Evolutionary conservation across 257 asterid genomes (phyloP), one percentile per base, ranked within the genome.

Genomic region (Sherardia arvensis): DNA sequence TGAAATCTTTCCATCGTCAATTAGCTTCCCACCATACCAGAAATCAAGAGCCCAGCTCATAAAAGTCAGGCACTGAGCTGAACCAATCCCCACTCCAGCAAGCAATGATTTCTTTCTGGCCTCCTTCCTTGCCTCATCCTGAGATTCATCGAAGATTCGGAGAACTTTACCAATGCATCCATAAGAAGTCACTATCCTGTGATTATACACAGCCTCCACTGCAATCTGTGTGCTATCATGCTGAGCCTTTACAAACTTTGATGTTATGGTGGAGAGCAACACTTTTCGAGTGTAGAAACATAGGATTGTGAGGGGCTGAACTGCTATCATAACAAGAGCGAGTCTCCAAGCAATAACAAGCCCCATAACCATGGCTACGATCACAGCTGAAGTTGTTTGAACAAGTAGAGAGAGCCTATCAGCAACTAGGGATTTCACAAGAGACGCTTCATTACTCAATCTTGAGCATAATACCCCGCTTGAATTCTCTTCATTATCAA

Each of bases 31-130:
- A 18, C 97, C 97, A 62, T 83, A 87, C 97, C 97, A 90, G 22
- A 90, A 87, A 38, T 90, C 97, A 47, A 90, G 74, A 14, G 97
- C 97, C 97, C 95, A 87, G 65, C 94, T 78, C 29, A 90, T 87
- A 66, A 87, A 87, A 5, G 88, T 85, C 21, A 90, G 71, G n/a
- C 97, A 94, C 21, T 90, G 97, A 53, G 97, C 97, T 25, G 94
- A 90, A n/a, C 95, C 97, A 12, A 90, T 90, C 7, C 95, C 97
- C 1, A 82, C 66, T 26, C 95, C 95, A 0, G 97, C 97, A 1
- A 89, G 78, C 83, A 85, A 85, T 8, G 97, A 76, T 61, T 89
- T 89, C 80, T 80, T 87, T 17, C 74, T 74, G 3, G 89, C 97
- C 78, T 85, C 91, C 69, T 70, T 87, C 67, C 97, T 80, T 28